Conservation (phyloP, 495 filamentous ascomycete genomes). For the Penicillium diatomitis region DNA sequence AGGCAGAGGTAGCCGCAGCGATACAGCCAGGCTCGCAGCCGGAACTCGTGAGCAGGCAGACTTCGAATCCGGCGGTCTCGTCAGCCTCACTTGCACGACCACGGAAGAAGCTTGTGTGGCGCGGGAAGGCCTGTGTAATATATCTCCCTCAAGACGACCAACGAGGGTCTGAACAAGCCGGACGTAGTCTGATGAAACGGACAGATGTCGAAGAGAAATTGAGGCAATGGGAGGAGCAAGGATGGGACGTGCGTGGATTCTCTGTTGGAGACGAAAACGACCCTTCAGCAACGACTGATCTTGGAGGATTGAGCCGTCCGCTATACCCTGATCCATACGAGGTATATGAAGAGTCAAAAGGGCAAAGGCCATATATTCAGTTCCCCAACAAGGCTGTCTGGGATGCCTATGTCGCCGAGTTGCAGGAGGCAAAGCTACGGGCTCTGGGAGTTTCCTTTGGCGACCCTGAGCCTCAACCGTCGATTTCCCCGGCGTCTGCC, state of each 20-base stretch:
- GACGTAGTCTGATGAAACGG: constrained; percentile 47
- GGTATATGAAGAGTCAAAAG: constrained; percentile 41
- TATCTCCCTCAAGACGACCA: constrained; percentile 61
- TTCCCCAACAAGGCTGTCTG: constrained; percentile 74
- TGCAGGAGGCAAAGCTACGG: constrained; percentile 84
- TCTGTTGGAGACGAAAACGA: constrained; percentile 43
- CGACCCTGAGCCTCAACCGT: constrained; percentile 55
- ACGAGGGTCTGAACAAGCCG: constrained; percentile 47
- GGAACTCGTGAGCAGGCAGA: constrained; percentile 8
- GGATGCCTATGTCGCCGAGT: constrained; percentile 69
- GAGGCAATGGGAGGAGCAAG: constrained; percentile 60
- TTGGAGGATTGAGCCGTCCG: constrained; percentile 55
- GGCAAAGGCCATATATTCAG: constrained; percentile 48
- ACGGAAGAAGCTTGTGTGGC: constrained; percentile 49
- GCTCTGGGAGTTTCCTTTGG: constrained; percentile 77
- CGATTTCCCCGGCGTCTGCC: constrained; percentile 68
- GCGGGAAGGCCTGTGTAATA: constrained; percentile 64
- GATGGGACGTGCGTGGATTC: constrained; percentile 69
- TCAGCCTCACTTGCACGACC: constrained; percentile 20
- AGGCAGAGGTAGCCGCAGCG: not conserved
- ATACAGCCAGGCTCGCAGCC: not conserved
- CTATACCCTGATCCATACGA: constrained; percentile 64
- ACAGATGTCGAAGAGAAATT: constrained; percentile 57
- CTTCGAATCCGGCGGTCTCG: constrained; percentile 10
- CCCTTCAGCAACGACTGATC: constrained; percentile 14